phyloP scores from a whole-genome alignment of 2,329 filamentous ascomycete species.

The Cercospora canescens region DNA sequence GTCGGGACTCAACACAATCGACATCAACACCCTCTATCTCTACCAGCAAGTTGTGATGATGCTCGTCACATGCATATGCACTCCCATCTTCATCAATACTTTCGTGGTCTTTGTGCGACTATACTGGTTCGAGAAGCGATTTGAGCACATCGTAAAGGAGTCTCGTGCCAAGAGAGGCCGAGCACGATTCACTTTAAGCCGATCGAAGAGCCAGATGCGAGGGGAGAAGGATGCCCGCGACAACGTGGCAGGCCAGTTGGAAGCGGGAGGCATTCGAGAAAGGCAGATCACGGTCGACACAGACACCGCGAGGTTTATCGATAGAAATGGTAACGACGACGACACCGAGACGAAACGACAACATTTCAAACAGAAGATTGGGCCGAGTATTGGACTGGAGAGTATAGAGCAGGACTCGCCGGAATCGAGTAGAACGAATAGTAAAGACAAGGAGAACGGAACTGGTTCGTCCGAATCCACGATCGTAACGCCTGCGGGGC shows the following conservation, averaged over 20 bases:
- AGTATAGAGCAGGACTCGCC: background rate
- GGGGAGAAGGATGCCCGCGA: conserved; percentile 39
- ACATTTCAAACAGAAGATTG: conserved; percentile 44
- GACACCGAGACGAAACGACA: conserved; percentile 51
- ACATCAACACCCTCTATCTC: conserved; percentile 48
- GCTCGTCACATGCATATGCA: conserved; percentile 70
- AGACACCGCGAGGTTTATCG: conserved; percentile 42
- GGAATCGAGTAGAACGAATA: conserved; percentile 4
- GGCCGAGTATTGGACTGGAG: conserved; percentile 33
- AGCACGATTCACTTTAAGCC: conserved; percentile 56
- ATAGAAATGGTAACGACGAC: conserved; percentile 48
- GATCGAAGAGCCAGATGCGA: conserved; percentile 22
- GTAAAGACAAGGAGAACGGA: conserved; percentile 12
- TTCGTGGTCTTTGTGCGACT: conserved; percentile 88
- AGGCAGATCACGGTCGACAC: conserved; percentile 62
- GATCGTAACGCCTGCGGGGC: background rate
- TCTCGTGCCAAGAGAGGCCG: conserved; percentile 65
- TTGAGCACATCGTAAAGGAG: conserved; percentile 78
- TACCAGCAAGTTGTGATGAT: conserved; percentile 66
- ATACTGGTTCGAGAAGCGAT: conserved; percentile 98
- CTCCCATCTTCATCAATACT: conserved; percentile 81
- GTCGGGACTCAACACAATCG: conserved; percentile 81
- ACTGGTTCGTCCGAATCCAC: conserved; percentile 23
- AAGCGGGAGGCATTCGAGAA: conserved; percentile 62
- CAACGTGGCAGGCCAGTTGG: conserved; percentile 51